phyloP scores from a whole-genome alignment of 345 rosid genomes.

The Ceriops decandra region DNA sequence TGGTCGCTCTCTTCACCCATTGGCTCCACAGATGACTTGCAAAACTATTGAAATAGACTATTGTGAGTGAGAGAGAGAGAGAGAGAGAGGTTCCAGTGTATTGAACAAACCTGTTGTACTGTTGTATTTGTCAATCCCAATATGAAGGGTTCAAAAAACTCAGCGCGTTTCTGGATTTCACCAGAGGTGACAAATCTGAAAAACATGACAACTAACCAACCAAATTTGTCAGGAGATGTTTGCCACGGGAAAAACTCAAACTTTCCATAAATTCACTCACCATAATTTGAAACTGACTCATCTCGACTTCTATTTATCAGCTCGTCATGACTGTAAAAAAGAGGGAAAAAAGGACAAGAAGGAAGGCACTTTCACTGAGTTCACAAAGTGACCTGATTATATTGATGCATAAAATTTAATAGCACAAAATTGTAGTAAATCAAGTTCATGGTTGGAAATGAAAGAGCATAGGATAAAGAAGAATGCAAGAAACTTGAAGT shows the following conservation, averaged over 20 bases:
- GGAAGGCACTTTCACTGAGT: neutral
- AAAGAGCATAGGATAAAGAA: neutral
- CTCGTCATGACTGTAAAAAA: constrained; percentile 64
- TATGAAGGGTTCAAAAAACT: constrained; percentile 88
- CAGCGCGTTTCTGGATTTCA: constrained; percentile 79
- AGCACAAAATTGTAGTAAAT: neutral
- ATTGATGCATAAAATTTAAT: constrained; percentile 1
- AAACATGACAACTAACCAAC: constrained; percentile 93
- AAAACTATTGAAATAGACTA: constrained; percentile 53
- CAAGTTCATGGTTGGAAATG: constrained; percentile 1
- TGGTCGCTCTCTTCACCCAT: constrained; percentile 99
- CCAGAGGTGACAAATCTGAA: constrained; percentile 98
- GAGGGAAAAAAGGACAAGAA: constrained; percentile 1
- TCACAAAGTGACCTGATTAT: constrained; percentile 11
- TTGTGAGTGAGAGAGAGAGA: constrained; percentile 10
- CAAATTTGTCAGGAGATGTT: constrained; percentile 38
- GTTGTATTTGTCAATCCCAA: constrained; percentile 75
- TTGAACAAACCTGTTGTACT: constrained; percentile 81
- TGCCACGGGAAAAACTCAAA: constrained; percentile 2
- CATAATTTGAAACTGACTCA: constrained; percentile 85
- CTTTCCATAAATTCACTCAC: constrained; percentile 43
- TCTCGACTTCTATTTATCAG: constrained; percentile 80
- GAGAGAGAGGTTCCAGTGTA: neutral
- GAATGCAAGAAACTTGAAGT: constrained; percentile 3
- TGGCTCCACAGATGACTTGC: constrained; percentile 98